Evolutionary conservation across 2,329 filamentous ascomycete species (phyloP).

Genomic region (Hymenoscyphus scutula): DNA sequence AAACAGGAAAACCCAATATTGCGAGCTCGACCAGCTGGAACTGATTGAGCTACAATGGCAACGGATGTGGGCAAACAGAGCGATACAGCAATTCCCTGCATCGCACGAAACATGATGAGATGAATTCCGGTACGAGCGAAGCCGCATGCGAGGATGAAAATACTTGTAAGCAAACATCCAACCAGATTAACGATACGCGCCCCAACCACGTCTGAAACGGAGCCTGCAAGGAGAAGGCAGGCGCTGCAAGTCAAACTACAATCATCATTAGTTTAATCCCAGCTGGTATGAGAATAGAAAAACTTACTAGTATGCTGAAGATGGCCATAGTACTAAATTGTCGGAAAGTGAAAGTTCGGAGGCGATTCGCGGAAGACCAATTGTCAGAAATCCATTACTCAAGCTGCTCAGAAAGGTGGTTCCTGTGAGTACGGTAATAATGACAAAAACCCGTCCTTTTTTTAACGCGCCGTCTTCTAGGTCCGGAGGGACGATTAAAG

Average conservation of each 20-base stretch:
- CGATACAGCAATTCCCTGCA: slow-evolving; percentile 46
- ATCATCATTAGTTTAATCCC: neutral
- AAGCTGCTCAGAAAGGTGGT: slow-evolving; percentile 33
- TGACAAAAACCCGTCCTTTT: slow-evolving; percentile 12
- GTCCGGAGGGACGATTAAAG: slow-evolving; percentile 1
- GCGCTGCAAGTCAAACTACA: slow-evolving; percentile 42
- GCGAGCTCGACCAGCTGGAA: slow-evolving; percentile 39
- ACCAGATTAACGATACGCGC: slow-evolving; percentile 43
- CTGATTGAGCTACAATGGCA: slow-evolving; percentile 45
- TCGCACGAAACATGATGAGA: slow-evolving; percentile 47
- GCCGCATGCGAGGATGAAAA: slow-evolving; percentile 45
- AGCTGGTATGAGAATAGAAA: neutral
- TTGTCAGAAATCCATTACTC: slow-evolving; percentile 38
- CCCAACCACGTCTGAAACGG: slow-evolving; percentile 48
- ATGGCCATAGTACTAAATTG: slow-evolving; percentile 19
- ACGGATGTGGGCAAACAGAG: slow-evolving; percentile 50
- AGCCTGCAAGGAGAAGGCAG: slow-evolving; percentile 48
- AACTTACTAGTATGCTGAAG: slow-evolving; percentile 11
- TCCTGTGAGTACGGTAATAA: slow-evolving; percentile 16
- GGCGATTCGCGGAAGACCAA: slow-evolving; percentile 42
- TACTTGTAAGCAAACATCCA: slow-evolving; percentile 43
- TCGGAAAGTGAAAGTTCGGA: slow-evolving; percentile 32
- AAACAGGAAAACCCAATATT: slow-evolving; percentile 45
- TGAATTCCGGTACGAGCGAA: slow-evolving; percentile 40
- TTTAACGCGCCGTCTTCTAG: slow-evolving; percentile 14